Evolutionary conservation across 73 alveolate species (phyloP).

Genomic region (Stentor roeselii): DNA sequence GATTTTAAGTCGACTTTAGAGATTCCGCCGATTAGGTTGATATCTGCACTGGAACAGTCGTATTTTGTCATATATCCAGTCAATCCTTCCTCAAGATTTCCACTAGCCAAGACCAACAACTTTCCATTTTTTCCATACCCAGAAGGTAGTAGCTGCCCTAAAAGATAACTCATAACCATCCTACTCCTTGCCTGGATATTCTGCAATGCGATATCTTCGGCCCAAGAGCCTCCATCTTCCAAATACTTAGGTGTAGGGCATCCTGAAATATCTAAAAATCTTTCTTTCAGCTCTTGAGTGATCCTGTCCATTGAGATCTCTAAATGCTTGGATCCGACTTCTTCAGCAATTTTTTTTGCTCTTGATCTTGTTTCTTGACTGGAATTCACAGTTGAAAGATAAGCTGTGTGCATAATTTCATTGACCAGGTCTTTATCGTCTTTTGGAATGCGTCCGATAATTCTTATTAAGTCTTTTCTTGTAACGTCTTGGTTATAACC

Average conservation of each 20-base stretch:
- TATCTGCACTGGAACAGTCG: conserved; percentile 91
- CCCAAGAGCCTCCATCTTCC: conserved; percentile 51
- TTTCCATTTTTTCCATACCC: conserved; percentile 60
- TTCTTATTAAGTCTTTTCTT: conserved; percentile 43
- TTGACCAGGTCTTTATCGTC: conserved; percentile 59
- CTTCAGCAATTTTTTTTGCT: conserved; percentile 71
- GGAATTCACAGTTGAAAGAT: conserved; percentile 47
- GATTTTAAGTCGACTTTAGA: conserved; percentile 69
- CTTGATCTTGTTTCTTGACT: conserved; percentile 64
- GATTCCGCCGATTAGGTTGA: conserved; percentile 91
- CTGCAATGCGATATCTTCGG: conserved; percentile 86
- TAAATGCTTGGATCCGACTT: conserved; percentile 78
- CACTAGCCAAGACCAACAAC: conserved; percentile 69
- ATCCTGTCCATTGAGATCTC: conserved; percentile 61
- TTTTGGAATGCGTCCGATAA: conserved; percentile 57
- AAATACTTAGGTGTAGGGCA: conserved; percentile 60
- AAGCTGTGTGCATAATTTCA: conserved; percentile 46
- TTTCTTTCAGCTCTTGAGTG: conserved; percentile 36
- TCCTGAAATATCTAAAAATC: conserved; percentile 34
- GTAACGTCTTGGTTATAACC: conserved; percentile 23
- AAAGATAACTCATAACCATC: conserved; percentile 83
- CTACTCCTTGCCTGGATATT: conserved; percentile 87
- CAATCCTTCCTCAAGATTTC: conserved; percentile 88
- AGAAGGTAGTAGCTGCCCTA: conserved; percentile 92
- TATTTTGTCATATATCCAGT: conserved; percentile 93